Evolutionary conservation across 78 protist genomes (phyloP).

Genomic region (Dictyostelium discoideum): dicty_2.7 NC_007091.3:1685001-1685500

Average conservation of each 20-base stretch:
- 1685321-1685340: neutral
- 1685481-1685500: constrained; percentile 69
- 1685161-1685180: constrained; percentile 64
- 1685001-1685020: neutral
- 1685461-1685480: constrained; percentile 71
- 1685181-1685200: constrained; percentile 81
- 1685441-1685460: constrained; percentile 78
- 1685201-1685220: constrained; percentile 77
- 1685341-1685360: neutral
- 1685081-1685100: neutral
- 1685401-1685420: neutral
- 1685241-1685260: constrained; percentile 65
- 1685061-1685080: neutral
- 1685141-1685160: constrained; percentile 49
- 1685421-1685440: constrained; percentile 37
- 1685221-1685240: constrained; percentile 50
- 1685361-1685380: neutral
- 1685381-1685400: neutral
- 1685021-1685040: neutral
- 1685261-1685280: constrained; percentile 79
- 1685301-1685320: constrained; percentile 58
- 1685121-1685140: constrained; percentile 64
- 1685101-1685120: constrained; percentile 16
- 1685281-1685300: constrained; percentile 31
- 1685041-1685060: neutral